These are phyloP conservation scores for Brettanomyces nanus DNA, from an alignment of 805 yeast species.

Conservation along the genomic window DNA sequence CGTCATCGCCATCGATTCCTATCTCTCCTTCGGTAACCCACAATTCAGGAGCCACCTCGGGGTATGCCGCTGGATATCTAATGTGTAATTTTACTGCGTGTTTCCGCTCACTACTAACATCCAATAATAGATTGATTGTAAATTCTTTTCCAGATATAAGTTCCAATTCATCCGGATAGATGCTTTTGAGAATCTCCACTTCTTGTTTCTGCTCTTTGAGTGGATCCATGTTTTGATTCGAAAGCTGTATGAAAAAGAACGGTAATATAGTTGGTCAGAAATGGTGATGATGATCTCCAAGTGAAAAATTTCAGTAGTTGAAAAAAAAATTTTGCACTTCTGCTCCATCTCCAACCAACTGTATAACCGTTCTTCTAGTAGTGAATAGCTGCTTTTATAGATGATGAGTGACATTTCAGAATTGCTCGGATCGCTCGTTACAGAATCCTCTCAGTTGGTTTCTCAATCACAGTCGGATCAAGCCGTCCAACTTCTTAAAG, in stretches of 20 bases:
- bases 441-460: slow-evolving; percentile 35
- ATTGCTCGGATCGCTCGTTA: slow-evolving; percentile 14
- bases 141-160: slow-evolving; percentile 39
- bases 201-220: slow-evolving; percentile 84
- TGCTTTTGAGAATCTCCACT: slow-evolving; percentile 79
- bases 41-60: slow-evolving; percentile 67
- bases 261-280: no score
- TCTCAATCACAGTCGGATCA: slow-evolving; percentile 43
- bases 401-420: background rate
- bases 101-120: slow-evolving; percentile 52
- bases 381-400: no score
- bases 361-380: no score
- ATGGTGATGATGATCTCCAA: no score
- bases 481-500: slow-evolving; percentile 42
- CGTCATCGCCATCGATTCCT: slow-evolving; percentile 19
- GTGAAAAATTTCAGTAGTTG: no score
- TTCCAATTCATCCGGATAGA: slow-evolving; percentile 86
- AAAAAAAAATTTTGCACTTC: no score
- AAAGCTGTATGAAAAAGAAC: no score
- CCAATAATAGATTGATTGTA: slow-evolving; percentile 53
- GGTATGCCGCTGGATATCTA: slow-evolving; percentile 69
- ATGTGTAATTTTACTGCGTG: slow-evolving; percentile 56
- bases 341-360: no score
- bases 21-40: slow-evolving; percentile 22
- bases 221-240: slow-evolving; percentile 16